Evolutionary conservation across 495 filamentous ascomycete species (phyloP).

Genomic region (Talaromyces trachyspermus): DNA sequence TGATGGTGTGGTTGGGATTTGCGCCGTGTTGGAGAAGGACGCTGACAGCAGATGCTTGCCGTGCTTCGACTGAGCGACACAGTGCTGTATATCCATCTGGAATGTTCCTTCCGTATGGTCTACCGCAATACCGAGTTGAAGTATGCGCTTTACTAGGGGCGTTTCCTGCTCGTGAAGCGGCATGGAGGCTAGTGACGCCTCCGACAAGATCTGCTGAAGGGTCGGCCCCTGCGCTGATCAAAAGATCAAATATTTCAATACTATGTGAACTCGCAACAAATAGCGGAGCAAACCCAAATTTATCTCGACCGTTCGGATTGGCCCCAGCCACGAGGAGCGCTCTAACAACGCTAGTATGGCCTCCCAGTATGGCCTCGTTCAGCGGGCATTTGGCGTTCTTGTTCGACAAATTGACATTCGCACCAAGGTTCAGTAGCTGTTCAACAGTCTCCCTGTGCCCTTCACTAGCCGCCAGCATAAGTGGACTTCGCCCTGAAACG

Average conservation of each 20-base stretch:
- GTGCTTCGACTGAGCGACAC: neutral
- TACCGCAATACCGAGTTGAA: neutral
- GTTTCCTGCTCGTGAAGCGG: neutral
- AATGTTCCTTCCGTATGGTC: neutral
- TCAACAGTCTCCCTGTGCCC: neutral
- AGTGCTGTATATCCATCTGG: neutral
- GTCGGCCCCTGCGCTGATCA: neutral
- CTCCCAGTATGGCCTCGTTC: neutral
- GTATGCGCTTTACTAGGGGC: neutral
- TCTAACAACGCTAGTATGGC: neutral
- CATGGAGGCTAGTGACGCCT: neutral
- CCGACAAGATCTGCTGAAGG: neutral
- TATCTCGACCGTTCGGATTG: neutral
- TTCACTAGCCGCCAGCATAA: neutral
- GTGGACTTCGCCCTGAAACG: neutral
- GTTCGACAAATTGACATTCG: slow-evolving; percentile 1
- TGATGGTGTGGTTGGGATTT: neutral
- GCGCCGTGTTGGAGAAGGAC: neutral
- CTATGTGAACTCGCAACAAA: neutral
- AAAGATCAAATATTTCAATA: neutral
- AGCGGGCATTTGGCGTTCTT: neutral
- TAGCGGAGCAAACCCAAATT: neutral
- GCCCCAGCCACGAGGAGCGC: neutral
- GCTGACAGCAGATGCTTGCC: neutral
- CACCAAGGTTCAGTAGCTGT: neutral